Conservation (phyloP, 2,329 filamentous ascomycete species). For the Fusarium succisae region DNA sequence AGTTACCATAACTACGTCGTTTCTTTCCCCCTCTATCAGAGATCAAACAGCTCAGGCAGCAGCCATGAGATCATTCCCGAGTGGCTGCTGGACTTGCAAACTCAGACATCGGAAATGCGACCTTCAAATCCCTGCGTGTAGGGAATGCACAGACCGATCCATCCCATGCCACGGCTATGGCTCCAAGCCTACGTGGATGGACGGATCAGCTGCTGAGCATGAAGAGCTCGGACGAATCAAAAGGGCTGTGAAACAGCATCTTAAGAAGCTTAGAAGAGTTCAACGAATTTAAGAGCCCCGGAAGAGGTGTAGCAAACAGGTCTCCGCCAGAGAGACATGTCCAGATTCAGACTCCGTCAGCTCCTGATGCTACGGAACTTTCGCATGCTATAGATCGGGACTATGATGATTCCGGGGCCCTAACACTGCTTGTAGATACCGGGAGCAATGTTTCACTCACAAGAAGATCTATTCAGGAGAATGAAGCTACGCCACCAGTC, state of each 20-base stretch:
- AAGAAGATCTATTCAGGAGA: background rate
- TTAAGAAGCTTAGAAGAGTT: background rate
- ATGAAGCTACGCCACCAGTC: background rate
- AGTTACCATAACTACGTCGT: background rate
- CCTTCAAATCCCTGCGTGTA: background rate
- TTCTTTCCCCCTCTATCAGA: background rate
- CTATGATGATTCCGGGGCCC: fast-evolving
- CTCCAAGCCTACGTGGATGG: background rate
- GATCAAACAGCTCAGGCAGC: background rate
- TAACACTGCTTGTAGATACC: fast-evolving
- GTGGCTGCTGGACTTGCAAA: background rate
- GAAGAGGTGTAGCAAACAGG: too few relatives aligned
- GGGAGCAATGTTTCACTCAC: too few relatives aligned
- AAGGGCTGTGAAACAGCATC: background rate
- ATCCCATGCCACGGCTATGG: background rate
- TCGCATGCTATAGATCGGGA: too few relatives aligned
- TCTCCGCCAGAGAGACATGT: background rate
- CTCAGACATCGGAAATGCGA: conserved; percentile 1
- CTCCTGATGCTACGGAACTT: background rate
- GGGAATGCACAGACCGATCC: background rate
- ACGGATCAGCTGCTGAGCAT: background rate
- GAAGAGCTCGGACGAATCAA: background rate
- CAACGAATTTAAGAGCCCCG: background rate
- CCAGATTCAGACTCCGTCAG: background rate
- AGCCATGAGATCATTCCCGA: background rate